Conservation (phyloP, 2,329 filamentous ascomycete genomes). For the Sporothrix dimorphospora region DNA sequence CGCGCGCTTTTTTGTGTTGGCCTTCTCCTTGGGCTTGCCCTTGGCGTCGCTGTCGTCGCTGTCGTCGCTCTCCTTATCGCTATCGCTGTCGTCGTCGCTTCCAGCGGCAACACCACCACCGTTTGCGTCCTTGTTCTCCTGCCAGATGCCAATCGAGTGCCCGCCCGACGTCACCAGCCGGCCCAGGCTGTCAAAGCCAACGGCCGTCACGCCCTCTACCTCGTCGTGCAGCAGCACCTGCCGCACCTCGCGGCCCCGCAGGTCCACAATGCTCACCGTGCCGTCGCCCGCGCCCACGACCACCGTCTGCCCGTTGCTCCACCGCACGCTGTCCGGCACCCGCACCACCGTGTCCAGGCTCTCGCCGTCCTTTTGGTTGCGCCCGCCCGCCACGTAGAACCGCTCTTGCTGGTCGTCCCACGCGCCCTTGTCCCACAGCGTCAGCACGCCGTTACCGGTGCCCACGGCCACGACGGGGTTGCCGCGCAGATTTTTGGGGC, state of each 20-base stretch:
- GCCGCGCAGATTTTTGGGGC: conserved; percentile 65
- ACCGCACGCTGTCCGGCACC: conserved; percentile 70
- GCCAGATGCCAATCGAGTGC: conserved; percentile 86
- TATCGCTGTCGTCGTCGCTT: conserved; percentile 35
- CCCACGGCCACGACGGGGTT: conserved; percentile 79
- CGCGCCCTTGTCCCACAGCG: conserved; percentile 88
- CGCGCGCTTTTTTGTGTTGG: conserved; percentile 50
- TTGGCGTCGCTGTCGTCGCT: conserved; percentile 54
- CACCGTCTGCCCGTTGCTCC: conserved; percentile 68
- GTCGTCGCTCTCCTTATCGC: conserved; percentile 42
- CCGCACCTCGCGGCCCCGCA: conserved; percentile 73
- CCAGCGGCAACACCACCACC: background rate
- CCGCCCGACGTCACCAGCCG: conserved; percentile 91
- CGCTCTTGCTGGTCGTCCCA: conserved; percentile 96
- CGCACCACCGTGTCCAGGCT: conserved; percentile 77
- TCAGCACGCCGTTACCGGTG: conserved; percentile 76
- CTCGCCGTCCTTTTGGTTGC: conserved; percentile 61
- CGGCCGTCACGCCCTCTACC: conserved; percentile 77
- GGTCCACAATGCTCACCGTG: conserved; percentile 72
- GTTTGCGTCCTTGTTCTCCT: conserved; percentile 59
- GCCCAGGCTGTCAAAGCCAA: conserved; percentile 83
- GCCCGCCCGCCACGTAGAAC: conserved; percentile 71
- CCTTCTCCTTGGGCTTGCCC: conserved; percentile 38
- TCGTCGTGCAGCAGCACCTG: conserved; percentile 77
- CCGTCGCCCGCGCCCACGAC: conserved; percentile 84